Base-by-base conservation (phyloP, 768 basidiomycete species). In the Flagelloscypha sp. region DNA sequence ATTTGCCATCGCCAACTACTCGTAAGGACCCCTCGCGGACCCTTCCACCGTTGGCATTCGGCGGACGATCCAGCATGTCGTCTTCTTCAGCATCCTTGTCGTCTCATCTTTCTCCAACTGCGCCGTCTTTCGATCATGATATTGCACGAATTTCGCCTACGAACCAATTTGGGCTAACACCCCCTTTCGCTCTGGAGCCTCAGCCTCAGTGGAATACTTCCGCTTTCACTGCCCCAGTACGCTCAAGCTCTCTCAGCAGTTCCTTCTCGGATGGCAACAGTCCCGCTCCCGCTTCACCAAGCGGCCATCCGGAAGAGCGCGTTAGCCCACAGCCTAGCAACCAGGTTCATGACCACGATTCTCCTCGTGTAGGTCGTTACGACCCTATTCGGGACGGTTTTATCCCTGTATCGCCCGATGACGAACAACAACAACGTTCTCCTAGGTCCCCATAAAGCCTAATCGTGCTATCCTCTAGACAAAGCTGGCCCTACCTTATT, bases 161-260 rank as follows among this genome's bases (percentile, higher is more conserved):
- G 11, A 42, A 48, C 10, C 35, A 44, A 15, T 43, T 50, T 35
- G 46, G 50, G 37, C 53, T 69, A 37, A 65, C 68, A 11, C 70
- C 79, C 11, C 82, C 81, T 2, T 81, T 74, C 48, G 72, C 76
- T 7, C 58, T 84, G 3, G 76, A 83, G 49, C 82, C 81, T 2
- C 60, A 58, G 35, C 80, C 79, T 1, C 78, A 74, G 34, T 83
- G 81, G 79, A 72, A 78, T 37, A 61, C 56, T 27, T 53, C 59
- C 3, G 48, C 62, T 1, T 69, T 66, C 49, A 38, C 51, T 17
- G 50, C 65, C 10, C 53, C 57, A 9, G 46, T 58, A 28, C 63
- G 64, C 58, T 56, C 68, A 12, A 56, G 47, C 24, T 53, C 53
- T 51, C 40, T 38, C 20, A 46, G 50, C 40, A 24, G 50, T 27